Base-by-base conservation (phyloP, 148 eudicot genomes). In the Bassia scoparia region DNA sequence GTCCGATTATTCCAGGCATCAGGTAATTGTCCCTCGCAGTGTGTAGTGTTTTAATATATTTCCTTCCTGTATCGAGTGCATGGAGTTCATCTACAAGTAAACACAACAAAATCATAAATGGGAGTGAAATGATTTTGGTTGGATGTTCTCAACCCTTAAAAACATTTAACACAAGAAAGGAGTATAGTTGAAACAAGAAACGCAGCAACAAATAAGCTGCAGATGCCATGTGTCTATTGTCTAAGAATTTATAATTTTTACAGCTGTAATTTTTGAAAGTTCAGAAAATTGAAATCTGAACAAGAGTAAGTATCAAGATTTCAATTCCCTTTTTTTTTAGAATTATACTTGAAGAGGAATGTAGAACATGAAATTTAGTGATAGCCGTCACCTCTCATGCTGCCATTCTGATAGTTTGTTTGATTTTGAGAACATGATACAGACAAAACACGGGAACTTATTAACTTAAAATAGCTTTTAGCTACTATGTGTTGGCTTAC, bases 31-130 rank as follows among this genome's bases (percentile, higher is more conserved):
- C 76, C 85, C 63, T 90, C 99, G 99, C 96, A 86, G 71, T 87
- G 84, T 87, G 86, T 73, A 92, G 80, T 84, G 91, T 95, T 82
- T 95, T 91, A 54, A 95, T 56, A 74, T 91, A 91, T 81, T 80
- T 92, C 80, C 99, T 90, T 61, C 99, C 99, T 73, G 82, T 91
- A 52, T 95, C 86, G 48, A 95, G 94, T 61, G 93, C 99, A 88
- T 95, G 99, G 79, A 86, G 68, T 81, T 95, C 99, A 88, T 95
- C 99, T 95, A 82, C 86, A 84, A 82, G 63, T 77, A 65, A 54
- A 69, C 24, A 59, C 54, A n/a, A n/a, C 58, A 75, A 50, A 50
- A 46, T n/a, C 3, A 30, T 20, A 33, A 24, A 46, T 38, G 56
- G 15, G 29, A 21, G 21, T 35, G 23, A 55, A 54, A 54, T 50